phyloP scores from a whole-genome alignment of 2,329 filamentous ascomycete genomes.

The Xenoacremonium recifei region DNA sequence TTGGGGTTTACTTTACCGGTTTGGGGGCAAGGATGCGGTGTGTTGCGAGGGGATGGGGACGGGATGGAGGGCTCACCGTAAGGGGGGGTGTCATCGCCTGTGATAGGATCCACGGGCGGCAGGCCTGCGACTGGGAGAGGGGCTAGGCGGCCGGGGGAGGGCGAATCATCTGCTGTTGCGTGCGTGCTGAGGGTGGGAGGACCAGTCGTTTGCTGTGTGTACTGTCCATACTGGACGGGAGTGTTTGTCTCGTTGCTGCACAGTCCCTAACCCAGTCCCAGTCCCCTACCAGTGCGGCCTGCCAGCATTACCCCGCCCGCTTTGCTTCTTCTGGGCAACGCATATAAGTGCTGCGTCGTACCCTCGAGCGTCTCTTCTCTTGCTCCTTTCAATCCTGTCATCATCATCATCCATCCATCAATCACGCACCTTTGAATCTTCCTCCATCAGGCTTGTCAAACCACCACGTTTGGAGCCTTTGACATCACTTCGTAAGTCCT shows the following conservation, averaged over 20 bases:
- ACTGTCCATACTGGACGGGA: too few species aligned
- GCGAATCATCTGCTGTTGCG: neutral
- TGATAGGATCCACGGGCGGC: neutral
- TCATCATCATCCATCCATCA: neutral
- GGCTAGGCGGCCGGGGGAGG: neutral
- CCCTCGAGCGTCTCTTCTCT: neutral
- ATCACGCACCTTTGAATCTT: neutral
- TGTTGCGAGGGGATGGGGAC: too few species aligned
- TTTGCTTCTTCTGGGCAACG: neutral
- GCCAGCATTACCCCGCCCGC: slow-evolving; percentile 1
- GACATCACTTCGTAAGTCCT: neutral
- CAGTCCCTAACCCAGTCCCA: too few species aligned
- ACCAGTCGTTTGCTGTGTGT: too few species aligned
- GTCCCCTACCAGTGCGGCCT: neutral
- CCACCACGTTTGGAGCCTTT: neutral
- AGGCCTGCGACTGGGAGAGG: neutral
- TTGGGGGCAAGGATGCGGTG: too few species aligned
- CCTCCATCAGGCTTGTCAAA: neutral
- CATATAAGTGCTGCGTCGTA: neutral
- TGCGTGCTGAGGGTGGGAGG: neutral
- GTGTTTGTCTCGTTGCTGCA: too few species aligned
- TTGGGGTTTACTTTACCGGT: too few species aligned
- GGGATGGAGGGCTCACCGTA: neutral
- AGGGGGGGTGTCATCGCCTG: neutral
- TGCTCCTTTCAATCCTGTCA: neutral